phyloP scores from a whole-genome alignment of 148 eudicot species.

The Amaranthus hypochondriacus region DNA sequence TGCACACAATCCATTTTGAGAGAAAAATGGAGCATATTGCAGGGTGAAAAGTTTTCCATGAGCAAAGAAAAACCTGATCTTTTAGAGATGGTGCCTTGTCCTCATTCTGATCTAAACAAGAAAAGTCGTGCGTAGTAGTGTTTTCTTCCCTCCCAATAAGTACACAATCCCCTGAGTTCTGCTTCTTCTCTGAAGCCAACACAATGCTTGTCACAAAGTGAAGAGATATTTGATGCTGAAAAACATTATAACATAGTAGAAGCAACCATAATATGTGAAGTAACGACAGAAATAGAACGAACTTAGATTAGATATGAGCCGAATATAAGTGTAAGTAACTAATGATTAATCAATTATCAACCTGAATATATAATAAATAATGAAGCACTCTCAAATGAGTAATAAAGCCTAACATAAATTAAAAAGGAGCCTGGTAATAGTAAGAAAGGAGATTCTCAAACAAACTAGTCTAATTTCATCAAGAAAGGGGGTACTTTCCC shows the following conservation, averaged over 20 bases:
- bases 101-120: conserved; percentile 10
- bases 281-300: not conserved
- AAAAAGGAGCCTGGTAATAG: not conserved
- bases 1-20: not conserved
- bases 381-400: too few species aligned
- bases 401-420: too few species aligned
- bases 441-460: not conserved
- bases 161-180: not conserved
- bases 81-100: conserved; percentile 14
- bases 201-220: conserved; percentile 10
- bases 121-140: not conserved
- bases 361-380: too few species aligned
- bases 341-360: not conserved
- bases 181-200: conserved; percentile 12
- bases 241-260: not conserved
- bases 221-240: not conserved
- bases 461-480: not conserved
- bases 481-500: not conserved
- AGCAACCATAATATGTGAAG: too few species aligned
- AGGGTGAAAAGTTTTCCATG: not conserved
- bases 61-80: conserved; percentile 10
- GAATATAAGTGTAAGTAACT: not conserved
- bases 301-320: not conserved
- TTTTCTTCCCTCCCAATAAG: conserved; percentile 10
- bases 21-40: not conserved